A percentile compares a stretch with the other conserved stretches of the same genome.
Conservation (phyloP, 805 yeast species). For the Zygotorulaspora sp. region DNA sequence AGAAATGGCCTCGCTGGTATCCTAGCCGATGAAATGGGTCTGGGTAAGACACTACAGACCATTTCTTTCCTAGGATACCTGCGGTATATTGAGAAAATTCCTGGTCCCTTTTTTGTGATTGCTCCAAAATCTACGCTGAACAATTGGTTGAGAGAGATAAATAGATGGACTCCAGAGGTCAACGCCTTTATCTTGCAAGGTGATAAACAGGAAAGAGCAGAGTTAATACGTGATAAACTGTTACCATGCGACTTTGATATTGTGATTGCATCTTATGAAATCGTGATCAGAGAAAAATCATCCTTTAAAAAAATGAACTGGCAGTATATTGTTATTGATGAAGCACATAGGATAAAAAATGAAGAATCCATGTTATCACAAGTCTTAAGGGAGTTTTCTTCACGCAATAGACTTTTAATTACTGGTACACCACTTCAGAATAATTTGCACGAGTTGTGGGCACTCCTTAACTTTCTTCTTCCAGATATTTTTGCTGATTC, state of each 20-base stretch:
- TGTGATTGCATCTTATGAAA: constrained; percentile 67
- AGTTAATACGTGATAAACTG: constrained; percentile 47
- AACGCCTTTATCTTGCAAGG: constrained; percentile 68
- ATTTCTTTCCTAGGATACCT: constrained; percentile 71
- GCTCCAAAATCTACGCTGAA: constrained; percentile 79
- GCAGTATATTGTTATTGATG: constrained; percentile 76
- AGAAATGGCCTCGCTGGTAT: constrained; percentile 70
- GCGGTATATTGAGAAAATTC: constrained; percentile 52
- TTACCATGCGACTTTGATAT: constrained; percentile 67
- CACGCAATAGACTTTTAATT: constrained; percentile 63
- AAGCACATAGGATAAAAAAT: constrained; percentile 75
- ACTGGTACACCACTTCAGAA: constrained; percentile 84
- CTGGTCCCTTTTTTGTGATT: constrained; percentile 71
- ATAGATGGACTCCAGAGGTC: constrained; percentile 77
- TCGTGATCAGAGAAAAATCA: constrained; percentile 70
- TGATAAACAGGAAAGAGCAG: constrained; percentile 60
- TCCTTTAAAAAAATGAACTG: constrained; percentile 62
- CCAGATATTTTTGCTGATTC: constrained; percentile 77
- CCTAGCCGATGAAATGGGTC: constrained; percentile 82
- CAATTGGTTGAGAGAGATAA: constrained; percentile 75
- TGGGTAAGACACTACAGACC: constrained; percentile 78
- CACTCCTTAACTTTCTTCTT: constrained; percentile 64
- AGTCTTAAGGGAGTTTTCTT: constrained; percentile 66
- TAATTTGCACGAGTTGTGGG: constrained; percentile 78
- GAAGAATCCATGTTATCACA: constrained; percentile 70